Conservation (phyloP, 352 stramenopile species). For the Discostella stelligera region DNA sequence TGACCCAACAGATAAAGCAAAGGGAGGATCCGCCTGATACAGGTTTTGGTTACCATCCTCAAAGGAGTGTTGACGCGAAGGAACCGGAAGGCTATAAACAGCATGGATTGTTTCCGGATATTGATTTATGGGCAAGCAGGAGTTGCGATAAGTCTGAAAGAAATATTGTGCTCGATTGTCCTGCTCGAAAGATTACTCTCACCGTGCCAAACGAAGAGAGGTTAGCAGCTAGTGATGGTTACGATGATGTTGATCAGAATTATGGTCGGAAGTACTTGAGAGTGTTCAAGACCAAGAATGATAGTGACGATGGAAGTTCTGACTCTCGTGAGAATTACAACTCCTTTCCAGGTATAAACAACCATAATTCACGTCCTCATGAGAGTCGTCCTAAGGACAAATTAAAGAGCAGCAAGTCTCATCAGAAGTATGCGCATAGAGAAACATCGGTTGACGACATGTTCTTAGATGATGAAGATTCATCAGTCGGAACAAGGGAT, state of each 20-base stretch:
- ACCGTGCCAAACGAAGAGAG: background rate
- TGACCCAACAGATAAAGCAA: background rate
- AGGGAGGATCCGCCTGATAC: constrained; percentile 28
- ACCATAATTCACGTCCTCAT: background rate
- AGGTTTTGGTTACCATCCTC: constrained; percentile 19
- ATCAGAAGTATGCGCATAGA: too few species aligned
- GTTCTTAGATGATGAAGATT: background rate
- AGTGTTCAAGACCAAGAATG: background rate
- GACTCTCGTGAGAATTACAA: background rate
- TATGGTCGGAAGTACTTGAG: background rate
- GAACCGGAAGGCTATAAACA: constrained; percentile 35
- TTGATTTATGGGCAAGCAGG: constrained; percentile 26
- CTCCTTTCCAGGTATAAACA: background rate
- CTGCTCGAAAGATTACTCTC: background rate
- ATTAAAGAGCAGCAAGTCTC: background rate
- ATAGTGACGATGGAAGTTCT: background rate
- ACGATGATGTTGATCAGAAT: background rate
- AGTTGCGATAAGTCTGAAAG: background rate
- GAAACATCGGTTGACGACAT: background rate
- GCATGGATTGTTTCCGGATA: constrained; percentile 44
- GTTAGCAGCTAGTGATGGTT: background rate
- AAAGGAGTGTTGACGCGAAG: constrained; percentile 1
- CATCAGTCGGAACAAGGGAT: background rate
- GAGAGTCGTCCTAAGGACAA: background rate
- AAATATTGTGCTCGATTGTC: background rate